Evolutionary conservation across 306 rosid genomes (phyloP).

Genomic region (Luffa acutangula): DNA sequence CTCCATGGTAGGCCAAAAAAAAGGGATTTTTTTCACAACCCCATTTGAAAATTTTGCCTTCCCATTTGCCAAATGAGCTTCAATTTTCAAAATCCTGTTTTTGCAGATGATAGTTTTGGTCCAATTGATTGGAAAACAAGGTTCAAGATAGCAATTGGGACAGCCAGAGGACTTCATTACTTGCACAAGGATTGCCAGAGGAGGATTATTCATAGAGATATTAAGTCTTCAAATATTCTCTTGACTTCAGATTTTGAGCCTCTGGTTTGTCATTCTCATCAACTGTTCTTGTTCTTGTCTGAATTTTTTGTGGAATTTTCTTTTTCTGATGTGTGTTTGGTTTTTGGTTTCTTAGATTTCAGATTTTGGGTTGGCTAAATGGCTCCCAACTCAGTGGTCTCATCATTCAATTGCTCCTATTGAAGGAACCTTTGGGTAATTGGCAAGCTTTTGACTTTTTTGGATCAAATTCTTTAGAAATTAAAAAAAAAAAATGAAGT

Average conservation of each 20-base stretch:
- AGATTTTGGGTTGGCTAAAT: constrained; percentile 96
- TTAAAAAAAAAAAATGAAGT: neutral
- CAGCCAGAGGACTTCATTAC: constrained; percentile 75
- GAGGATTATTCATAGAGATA: constrained; percentile 83
- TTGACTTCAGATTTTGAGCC: constrained; percentile 72
- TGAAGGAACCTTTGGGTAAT: constrained; percentile 80
- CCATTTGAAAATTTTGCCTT: neutral
- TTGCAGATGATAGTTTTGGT: constrained; percentile 47
- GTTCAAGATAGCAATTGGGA: constrained; percentile 66
- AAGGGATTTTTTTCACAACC: neutral
- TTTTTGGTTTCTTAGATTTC: constrained; percentile 44
- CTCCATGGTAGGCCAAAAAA: constrained; percentile 51
- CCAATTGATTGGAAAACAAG: constrained; percentile 85
- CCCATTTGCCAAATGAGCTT: neutral
- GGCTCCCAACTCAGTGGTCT: constrained; percentile 97
- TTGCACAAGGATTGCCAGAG: constrained; percentile 90
- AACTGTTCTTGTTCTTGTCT: neutral
- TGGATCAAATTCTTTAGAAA: neutral
- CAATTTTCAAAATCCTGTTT: neutral
- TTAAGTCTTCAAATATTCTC: constrained; percentile 70
- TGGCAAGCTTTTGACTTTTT: neutral
- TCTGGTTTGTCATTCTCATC: constrained; percentile 27
- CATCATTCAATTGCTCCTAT: constrained; percentile 96
- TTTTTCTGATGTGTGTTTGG: neutral
- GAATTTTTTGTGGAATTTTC: neutral